phyloP scores from a whole-genome alignment of 176 grass and related monocot genomes.

The Oryza officinalis region DNA sequence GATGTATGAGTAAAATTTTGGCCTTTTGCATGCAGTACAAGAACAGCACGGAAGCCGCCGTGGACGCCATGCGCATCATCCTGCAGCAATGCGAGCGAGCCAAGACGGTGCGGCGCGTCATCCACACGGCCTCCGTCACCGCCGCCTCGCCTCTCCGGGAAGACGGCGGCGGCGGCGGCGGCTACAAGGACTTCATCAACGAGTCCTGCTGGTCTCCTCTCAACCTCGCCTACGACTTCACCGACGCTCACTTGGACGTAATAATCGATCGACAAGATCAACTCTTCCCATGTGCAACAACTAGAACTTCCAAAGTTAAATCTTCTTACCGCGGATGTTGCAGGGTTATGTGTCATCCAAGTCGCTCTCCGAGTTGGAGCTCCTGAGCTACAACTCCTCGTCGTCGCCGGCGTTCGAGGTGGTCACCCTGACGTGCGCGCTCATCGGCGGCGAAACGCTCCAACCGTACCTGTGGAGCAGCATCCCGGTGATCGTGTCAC shows the following conservation, averaged over 20 bases:
- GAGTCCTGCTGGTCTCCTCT: slow-evolving; percentile 68
- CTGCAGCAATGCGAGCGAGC: slow-evolving; percentile 53
- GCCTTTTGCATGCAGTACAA: slow-evolving; percentile 54
- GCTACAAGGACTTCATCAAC: slow-evolving; percentile 37
- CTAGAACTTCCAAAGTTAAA: no score
- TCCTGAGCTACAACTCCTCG: slow-evolving; percentile 43
- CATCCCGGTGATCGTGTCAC: slow-evolving; percentile 36
- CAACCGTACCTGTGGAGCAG: slow-evolving; percentile 24
- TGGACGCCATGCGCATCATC: slow-evolving; percentile 54
- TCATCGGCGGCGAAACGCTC: slow-evolving; percentile 59
- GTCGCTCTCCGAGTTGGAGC: slow-evolving; percentile 53
- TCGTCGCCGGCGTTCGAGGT: slow-evolving; percentile 29
- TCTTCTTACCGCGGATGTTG: no score
- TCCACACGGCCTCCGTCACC: slow-evolving; percentile 59
- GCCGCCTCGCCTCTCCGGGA: slow-evolving; percentile 57
- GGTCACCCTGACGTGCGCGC: slow-evolving; percentile 37
- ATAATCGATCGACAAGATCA: neutral
- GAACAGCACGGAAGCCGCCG: slow-evolving; percentile 46
- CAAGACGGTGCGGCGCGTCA: slow-evolving; percentile 62
- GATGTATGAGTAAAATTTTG: no score
- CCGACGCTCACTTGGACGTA: slow-evolving; percentile 40
- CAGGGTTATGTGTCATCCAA: slow-evolving; percentile 62
- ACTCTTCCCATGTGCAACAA: neutral
- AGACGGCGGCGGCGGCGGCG: slow-evolving; percentile 27
- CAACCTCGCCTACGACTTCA: slow-evolving; percentile 43